Conservation (phyloP, 306 rosid species). For the Lablab purpureus region DNA sequence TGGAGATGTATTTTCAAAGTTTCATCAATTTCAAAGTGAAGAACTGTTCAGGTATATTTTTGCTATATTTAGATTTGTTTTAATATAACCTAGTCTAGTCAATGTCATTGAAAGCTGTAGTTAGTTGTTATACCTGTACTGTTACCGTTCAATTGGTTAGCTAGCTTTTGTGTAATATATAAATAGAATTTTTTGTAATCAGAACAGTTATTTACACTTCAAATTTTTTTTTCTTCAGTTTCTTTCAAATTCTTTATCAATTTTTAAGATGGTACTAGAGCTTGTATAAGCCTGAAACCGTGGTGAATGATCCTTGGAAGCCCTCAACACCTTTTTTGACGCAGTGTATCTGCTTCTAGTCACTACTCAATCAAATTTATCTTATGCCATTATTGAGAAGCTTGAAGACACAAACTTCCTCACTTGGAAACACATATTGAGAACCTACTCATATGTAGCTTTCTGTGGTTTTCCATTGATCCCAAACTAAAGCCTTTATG, state of each 20-base stretch:
- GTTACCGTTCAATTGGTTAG: neutral
- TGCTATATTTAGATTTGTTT: conserved; percentile 32
- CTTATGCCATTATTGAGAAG: too few species aligned
- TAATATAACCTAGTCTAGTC: neutral
- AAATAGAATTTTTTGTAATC: neutral
- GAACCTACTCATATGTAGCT: too few species aligned
- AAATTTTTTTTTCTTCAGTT: neutral
- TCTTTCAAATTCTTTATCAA: neutral
- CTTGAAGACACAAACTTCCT: too few species aligned
- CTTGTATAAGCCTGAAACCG: neutral
- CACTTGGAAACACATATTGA: too few species aligned
- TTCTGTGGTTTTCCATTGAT: too few species aligned
- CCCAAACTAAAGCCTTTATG: too few species aligned
- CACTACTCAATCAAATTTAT: too few species aligned
- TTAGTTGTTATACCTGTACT: neutral
- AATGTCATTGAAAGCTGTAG: neutral
- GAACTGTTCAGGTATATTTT: conserved; percentile 75
- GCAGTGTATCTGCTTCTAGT: too few species aligned
- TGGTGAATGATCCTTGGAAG: neutral
- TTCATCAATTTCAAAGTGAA: conserved; percentile 74
- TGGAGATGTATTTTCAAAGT: conserved; percentile 94
- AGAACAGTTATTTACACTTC: neutral
- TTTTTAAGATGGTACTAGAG: neutral
- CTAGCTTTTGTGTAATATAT: neutral
- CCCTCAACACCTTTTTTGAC: too few species aligned